Percentiles rank a stretch among this genome's conserved stretches.
These are phyloP conservation scores for Xylariaceae sp. DNA, from an alignment of 2,329 filamentous ascomycete species.

Conservation along the genomic window DNA sequence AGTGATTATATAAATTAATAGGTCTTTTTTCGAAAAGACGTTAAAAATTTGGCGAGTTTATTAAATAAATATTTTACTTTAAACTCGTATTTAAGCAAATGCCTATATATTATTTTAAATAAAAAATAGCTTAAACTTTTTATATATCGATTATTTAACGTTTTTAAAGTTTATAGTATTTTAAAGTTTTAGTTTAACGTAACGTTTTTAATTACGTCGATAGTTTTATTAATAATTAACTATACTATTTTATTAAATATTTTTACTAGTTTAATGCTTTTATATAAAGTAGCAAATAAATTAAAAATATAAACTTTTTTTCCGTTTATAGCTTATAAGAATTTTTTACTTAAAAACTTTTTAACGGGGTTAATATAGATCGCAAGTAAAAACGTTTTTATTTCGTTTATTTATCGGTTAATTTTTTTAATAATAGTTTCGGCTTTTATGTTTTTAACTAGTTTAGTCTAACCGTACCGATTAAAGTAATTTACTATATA, in stretches of 20 bases:
- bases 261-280: conserved; percentile 1
- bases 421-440: too few species aligned
- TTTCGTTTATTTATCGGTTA: too few species aligned
- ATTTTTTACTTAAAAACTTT: too few species aligned
- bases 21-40: not conserved
- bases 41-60: not conserved
- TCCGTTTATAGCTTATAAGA: too few species aligned
- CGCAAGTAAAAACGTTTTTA: too few species aligned
- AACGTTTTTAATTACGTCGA: not conserved
- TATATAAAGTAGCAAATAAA: not conserved
- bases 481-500: not conserved
- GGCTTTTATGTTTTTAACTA: not conserved
- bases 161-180: not conserved
- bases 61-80: not conserved
- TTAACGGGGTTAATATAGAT: too few species aligned
- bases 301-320: too few species aligned
- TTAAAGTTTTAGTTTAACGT: not conserved
- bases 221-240: not conserved
- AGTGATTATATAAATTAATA: too few species aligned
- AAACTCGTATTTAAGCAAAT: too few species aligned
- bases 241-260: conserved; percentile 4
- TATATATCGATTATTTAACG: not conserved
- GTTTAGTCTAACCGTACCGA: not conserved
- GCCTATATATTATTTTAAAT: not conserved
- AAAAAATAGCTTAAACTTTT: not conserved